phyloP scores from a whole-genome alignment of 106 monocot species.

The Amphibolis antarctica region DNA sequence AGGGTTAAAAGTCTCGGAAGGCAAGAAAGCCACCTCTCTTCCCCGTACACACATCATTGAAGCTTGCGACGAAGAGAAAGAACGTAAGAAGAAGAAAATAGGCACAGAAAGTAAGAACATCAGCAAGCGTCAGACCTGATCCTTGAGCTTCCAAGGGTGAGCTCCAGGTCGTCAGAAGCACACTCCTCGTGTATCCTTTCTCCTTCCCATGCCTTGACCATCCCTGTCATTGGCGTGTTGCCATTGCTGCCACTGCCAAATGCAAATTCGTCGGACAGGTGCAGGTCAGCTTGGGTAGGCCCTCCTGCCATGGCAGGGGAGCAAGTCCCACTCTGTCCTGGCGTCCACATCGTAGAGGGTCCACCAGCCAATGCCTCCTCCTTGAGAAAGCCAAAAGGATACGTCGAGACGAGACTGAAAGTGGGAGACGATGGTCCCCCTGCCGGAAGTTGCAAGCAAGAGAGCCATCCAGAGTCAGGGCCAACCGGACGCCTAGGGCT shows the following conservation, averaged over 20 bases:
- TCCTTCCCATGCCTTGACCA: constrained; percentile 63
- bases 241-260: constrained; percentile 46
- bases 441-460: constrained; percentile 17
- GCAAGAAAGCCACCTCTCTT: neutral
- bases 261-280: constrained; percentile 54
- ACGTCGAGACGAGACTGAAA: constrained; percentile 38
- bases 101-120: neutral
- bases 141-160: constrained; percentile 46
- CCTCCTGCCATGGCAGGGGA: constrained; percentile 21
- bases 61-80: neutral
- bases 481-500: constrained; percentile 26
- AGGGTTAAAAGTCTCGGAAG: neutral
- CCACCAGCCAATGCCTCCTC: constrained; percentile 17
- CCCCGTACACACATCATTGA: neutral
- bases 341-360: constrained; percentile 38
- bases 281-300: constrained; percentile 11
- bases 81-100: neutral
- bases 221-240: constrained; percentile 1
- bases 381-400: constrained; percentile 37
- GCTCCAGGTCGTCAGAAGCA: constrained; percentile 42
- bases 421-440: constrained; percentile 29
- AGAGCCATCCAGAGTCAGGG: constrained; percentile 25
- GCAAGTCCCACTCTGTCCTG: constrained; percentile 51
- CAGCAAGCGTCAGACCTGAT: constrained; percentile 29
- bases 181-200: constrained; percentile 58